Evolutionary conservation across 805 yeast genomes (phyloP).

Genomic region (Cephaloascus fragrans): DNA sequence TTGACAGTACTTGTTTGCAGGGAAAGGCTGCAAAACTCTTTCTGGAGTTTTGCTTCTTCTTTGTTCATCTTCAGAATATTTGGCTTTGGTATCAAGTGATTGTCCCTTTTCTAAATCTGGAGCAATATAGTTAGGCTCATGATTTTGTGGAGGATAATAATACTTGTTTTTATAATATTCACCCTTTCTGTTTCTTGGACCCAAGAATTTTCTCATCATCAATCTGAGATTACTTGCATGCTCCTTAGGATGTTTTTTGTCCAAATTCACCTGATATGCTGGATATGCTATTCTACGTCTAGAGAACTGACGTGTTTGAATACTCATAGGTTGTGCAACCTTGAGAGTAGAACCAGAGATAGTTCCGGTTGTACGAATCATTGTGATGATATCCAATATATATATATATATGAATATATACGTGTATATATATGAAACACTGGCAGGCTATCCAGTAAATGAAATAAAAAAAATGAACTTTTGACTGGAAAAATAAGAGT

Average conservation of each 20-base stretch:
- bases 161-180: conserved; percentile 72
- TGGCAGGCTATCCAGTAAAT: not conserved
- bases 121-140: conserved; percentile 63
- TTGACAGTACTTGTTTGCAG: conserved; percentile 57
- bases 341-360: not conserved
- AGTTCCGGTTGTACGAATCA: not conserved
- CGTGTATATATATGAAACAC: too few relatives aligned
- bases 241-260: conserved; percentile 25
- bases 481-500: not conserved
- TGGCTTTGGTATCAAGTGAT: conserved; percentile 3
- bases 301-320: conserved; percentile 12
- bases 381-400: not conserved
- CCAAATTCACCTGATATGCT: conserved; percentile 32
- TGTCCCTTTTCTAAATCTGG: conserved; percentile 40
- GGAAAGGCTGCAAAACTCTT: conserved; percentile 65
- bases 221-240: conserved; percentile 46
- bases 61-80: not conserved
- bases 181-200: conserved; percentile 78
- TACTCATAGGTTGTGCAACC: not conserved
- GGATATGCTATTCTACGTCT: conserved; percentile 48
- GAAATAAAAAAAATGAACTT: too few relatives aligned
- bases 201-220: conserved; percentile 66
- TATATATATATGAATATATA: too few relatives aligned
- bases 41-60: conserved; percentile 1
- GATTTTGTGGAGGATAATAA: conserved; percentile 55